These are phyloP conservation scores for Iberis amara DNA, from an alignment of 441 rosid genomes.

Conservation along the genomic window DNA sequence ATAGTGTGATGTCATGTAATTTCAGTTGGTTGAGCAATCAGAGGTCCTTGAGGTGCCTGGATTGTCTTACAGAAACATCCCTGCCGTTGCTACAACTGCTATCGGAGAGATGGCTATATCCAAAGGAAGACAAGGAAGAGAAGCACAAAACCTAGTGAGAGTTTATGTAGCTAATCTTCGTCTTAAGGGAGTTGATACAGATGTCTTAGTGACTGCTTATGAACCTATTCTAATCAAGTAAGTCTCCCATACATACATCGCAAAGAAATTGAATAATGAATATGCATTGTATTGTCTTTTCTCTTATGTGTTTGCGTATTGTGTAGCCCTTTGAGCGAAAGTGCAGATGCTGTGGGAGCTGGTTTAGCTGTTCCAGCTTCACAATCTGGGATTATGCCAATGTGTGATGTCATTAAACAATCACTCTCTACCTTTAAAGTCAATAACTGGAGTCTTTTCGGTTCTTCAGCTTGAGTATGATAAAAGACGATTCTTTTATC, in stretches of 20 bases:
- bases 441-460: conserved; percentile 68
- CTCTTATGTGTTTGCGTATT: conserved; percentile 6
- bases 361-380: conserved; percentile 60
- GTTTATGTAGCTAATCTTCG: conserved; percentile 76
- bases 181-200: conserved; percentile 64
- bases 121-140: conserved; percentile 92
- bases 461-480: conserved; percentile 15
- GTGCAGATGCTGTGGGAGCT: conserved; percentile 61
- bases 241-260: no score
- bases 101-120: conserved; percentile 80
- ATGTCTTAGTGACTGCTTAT: conserved; percentile 60
- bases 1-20: neutral
- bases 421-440: conserved; percentile 68
- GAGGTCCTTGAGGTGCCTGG: conserved; percentile 50
- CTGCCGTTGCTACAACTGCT: conserved; percentile 51
- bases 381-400: conserved; percentile 53
- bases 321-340: conserved; percentile 73
- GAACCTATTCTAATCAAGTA: conserved; percentile 71
- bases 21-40: conserved; percentile 67
- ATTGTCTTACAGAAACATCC: conserved; percentile 38
- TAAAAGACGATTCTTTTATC: no score
- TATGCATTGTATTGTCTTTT: no score
- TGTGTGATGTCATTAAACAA: conserved; percentile 62
- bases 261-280: no score
- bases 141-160: conserved; percentile 70